A percentile compares a stretch with the other conserved stretches of the same genome.
Evolutionary conservation across 495 filamentous ascomycete species (phyloP).

Genomic region (Staphylotrichum longicolle): DNA sequence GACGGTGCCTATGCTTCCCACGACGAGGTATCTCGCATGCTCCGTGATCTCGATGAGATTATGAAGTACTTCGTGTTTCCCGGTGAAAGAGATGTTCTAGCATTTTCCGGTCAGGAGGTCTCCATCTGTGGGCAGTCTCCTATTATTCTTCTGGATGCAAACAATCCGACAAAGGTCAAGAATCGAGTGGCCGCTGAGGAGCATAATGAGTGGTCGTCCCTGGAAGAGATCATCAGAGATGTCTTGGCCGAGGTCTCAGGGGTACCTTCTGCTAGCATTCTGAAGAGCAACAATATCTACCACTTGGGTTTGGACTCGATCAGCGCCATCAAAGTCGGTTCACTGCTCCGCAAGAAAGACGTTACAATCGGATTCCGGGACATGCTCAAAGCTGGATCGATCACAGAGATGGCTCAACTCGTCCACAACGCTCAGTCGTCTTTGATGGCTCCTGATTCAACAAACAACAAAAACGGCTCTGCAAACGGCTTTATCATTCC

Average conservation of each 20-base stretch:
- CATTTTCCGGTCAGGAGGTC: constrained; percentile 44
- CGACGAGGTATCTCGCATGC: constrained; percentile 43
- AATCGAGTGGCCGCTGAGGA: no score
- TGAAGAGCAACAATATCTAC: constrained; percentile 67
- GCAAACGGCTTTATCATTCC: background rate
- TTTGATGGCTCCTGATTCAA: background rate
- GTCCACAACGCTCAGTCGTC: background rate
- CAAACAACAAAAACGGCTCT: background rate
- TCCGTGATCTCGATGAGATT: constrained; percentile 54
- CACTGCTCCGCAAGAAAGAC: constrained; percentile 59
- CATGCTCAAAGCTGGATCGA: constrained; percentile 61
- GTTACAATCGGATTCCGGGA: constrained; percentile 61
- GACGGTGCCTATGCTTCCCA: constrained; percentile 51
- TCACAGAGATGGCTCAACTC: constrained; percentile 52
- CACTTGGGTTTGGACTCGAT: constrained; percentile 89
- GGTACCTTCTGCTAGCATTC: constrained; percentile 58
- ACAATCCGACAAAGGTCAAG: no score
- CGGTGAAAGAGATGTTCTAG: constrained; percentile 52
- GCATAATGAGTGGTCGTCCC: constrained; percentile 39
- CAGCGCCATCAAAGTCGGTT: constrained; percentile 72
- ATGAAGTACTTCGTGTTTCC: constrained; percentile 51
- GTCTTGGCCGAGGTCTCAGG: constrained; percentile 64
- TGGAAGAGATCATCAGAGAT: constrained; percentile 55
- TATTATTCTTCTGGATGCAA: background rate
- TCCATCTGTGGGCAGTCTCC: constrained; percentile 54